Percentiles rank a stretch among this genome's conserved stretches.
phyloP scores from a whole-genome alignment of 331 rosid genomes.

The Arachis monticola region DNA sequence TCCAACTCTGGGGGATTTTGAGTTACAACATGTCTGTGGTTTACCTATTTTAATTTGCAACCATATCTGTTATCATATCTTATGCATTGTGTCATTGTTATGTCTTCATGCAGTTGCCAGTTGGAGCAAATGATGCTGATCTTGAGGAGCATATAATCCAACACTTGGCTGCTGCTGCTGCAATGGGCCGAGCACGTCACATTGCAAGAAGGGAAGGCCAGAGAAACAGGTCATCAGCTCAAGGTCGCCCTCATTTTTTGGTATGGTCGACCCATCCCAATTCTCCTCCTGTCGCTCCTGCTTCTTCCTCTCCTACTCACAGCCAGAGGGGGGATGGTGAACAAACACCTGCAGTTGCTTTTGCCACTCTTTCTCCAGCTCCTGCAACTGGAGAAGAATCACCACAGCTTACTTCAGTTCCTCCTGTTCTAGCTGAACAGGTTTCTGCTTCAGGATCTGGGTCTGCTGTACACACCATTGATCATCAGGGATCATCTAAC shows the following conservation, averaged over 20 bases:
- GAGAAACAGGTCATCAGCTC: conserved; percentile 83
- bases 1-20: conserved; percentile 96
- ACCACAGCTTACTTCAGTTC: conserved; percentile 50
- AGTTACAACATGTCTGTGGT: conserved; percentile 85
- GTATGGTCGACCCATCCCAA: conserved; percentile 85
- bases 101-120: conserved; percentile 72
- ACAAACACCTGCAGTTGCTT: conserved; percentile 53
- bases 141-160: conserved; percentile 97
- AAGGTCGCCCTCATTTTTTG: conserved; percentile 83
- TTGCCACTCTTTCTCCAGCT: conserved; percentile 49
- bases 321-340: conserved; percentile 72
- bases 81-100: conserved; percentile 36
- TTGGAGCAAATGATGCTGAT: conserved; percentile 89
- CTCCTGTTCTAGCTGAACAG: conserved; percentile 53
- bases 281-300: conserved; percentile 57
- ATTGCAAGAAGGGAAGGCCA: conserved; percentile 94
- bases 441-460: conserved; percentile 70
- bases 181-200: conserved; percentile 98
- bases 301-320: conserved; percentile 72
- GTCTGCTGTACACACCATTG: conserved; percentile 46
- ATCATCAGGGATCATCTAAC: conserved; percentile 59
- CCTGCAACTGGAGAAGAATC: conserved; percentile 63
- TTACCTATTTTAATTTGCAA: conserved; percentile 39
- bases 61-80: conserved; percentile 19
- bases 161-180: conserved; percentile 98